These are phyloP conservation scores for Eudorina sp. DNA, from an alignment of 139 green algal species.

Conservation along the genomic window DNA sequence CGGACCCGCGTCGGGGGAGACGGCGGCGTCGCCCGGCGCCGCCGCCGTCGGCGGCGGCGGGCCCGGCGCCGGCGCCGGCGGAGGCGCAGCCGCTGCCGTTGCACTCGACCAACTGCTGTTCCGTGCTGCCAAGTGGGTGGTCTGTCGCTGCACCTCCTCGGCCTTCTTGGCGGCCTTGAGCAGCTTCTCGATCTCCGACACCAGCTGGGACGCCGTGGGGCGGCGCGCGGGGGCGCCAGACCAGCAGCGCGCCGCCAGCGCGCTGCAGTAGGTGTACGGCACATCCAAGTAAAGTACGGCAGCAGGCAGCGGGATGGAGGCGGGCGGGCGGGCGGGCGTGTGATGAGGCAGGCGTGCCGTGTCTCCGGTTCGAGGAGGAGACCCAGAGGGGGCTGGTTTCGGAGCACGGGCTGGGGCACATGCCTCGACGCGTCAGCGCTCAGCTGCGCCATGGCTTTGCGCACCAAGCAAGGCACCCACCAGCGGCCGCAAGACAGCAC, in stretches of 20 bases:
- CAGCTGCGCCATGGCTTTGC: no score
- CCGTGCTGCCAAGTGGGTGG: background rate
- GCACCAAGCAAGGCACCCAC: no score
- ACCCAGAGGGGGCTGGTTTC: no score
- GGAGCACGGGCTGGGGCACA: no score
- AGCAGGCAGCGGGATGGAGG: background rate
- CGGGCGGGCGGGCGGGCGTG: no score
- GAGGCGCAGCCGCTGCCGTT: background rate
- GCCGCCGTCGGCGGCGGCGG: no score
- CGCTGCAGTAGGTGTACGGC: background rate
- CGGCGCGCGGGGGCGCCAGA: background rate
- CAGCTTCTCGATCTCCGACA: background rate
- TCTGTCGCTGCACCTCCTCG: background rate
- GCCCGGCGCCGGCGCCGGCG: no score
- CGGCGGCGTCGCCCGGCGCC: no score
- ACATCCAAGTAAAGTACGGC: background rate
- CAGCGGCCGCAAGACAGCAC: no score
- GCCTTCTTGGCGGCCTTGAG: background rate
- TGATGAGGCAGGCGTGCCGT: no score
- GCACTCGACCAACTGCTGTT: background rate
- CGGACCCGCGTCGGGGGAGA: background rate
- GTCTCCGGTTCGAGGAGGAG: no score
- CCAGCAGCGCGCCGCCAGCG: slow-evolving; percentile 9
- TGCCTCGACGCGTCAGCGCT: no score
- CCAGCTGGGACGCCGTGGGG: slow-evolving; percentile 1